phyloP scores from a whole-genome alignment of 148 eudicot genomes.

The Fagopyrum tataricum region DNA sequence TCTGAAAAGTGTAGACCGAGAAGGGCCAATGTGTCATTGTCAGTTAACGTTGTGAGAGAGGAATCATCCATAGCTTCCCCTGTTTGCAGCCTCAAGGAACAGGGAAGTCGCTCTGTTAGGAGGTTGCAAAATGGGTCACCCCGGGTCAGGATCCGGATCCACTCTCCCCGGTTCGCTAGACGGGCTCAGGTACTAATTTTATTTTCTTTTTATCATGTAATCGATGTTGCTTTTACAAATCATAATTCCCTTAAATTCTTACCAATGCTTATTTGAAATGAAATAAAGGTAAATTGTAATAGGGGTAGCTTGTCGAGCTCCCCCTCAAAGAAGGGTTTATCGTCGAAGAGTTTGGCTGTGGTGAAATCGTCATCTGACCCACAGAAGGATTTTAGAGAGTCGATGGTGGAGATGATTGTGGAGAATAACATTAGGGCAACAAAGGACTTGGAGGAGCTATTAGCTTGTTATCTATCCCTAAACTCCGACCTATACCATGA shows the following conservation, averaged over 20 bases:
- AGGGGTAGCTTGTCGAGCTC: background rate
- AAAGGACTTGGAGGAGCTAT: constrained; percentile 57
- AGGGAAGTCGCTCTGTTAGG: constrained; percentile 4
- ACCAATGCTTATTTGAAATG: background rate
- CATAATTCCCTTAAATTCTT: background rate
- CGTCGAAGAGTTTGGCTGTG: constrained; percentile 32
- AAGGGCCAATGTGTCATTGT: constrained; percentile 5
- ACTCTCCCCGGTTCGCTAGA: constrained; percentile 13
- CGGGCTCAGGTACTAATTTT: background rate
- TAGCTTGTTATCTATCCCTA: constrained; percentile 57
- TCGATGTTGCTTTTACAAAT: background rate
- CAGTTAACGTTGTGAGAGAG: background rate
- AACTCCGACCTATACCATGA: constrained; percentile 51
- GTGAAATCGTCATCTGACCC: constrained; percentile 56
- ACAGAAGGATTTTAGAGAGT: constrained; percentile 48
- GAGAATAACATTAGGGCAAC: constrained; percentile 42
- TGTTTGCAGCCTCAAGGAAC: constrained; percentile 7
- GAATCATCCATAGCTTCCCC: constrained; percentile 1
- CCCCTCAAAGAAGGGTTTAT: constrained; percentile 2
- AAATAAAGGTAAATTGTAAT: constrained; percentile 4
- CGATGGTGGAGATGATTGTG: constrained; percentile 64
- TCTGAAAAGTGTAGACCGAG: background rate
- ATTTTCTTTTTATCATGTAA: no score
- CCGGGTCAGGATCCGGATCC: constrained; percentile 7
- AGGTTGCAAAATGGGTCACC: constrained; percentile 11